Conservation (phyloP, 208 protist genomes). For the Wallacemonas sp. region DNA sequence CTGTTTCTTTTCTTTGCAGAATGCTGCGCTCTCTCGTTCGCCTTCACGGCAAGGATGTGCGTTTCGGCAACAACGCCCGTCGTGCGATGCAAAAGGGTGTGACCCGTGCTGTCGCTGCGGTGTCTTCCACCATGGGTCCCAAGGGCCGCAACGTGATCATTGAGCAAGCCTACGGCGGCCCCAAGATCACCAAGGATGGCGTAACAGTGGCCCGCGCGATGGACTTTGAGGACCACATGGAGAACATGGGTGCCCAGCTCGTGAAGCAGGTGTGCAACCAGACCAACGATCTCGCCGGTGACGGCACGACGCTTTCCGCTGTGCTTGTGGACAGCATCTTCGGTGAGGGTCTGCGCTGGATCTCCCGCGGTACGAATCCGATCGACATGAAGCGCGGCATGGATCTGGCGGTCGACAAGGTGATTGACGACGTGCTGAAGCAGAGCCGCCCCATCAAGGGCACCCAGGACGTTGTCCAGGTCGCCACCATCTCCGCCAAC, state of each 20-base stretch:
- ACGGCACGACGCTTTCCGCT: constrained; percentile 99
- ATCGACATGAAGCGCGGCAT: constrained; percentile 99
- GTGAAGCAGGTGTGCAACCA: constrained; percentile 96
- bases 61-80: constrained; percentile 93
- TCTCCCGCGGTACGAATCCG: constrained; percentile 98
- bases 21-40: constrained; percentile 60
- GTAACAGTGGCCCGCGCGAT: constrained; percentile 99
- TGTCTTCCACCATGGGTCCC: constrained; percentile 97
- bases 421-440: constrained; percentile 87
- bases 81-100: constrained; percentile 94
- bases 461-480: constrained; percentile 95
- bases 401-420: constrained; percentile 92
- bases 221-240: constrained; percentile 96
- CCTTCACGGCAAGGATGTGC: constrained; percentile 92
- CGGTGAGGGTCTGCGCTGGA: constrained; percentile 95
- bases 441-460: constrained; percentile 94
- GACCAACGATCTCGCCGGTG: constrained; percentile 98
- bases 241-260: constrained; percentile 99
- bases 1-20: background rate
- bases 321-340: constrained; percentile 98
- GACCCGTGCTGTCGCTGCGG: constrained; percentile 94
- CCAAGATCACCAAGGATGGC: constrained; percentile 99
- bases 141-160: constrained; percentile 99
- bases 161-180: constrained; percentile 96
- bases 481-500: constrained; percentile 99